Evolutionary conservation across 805 yeast genomes (phyloP), one percentile per base, ranked within the genome.

Genomic region (Sugiyamaella chiloensis): DNA sequence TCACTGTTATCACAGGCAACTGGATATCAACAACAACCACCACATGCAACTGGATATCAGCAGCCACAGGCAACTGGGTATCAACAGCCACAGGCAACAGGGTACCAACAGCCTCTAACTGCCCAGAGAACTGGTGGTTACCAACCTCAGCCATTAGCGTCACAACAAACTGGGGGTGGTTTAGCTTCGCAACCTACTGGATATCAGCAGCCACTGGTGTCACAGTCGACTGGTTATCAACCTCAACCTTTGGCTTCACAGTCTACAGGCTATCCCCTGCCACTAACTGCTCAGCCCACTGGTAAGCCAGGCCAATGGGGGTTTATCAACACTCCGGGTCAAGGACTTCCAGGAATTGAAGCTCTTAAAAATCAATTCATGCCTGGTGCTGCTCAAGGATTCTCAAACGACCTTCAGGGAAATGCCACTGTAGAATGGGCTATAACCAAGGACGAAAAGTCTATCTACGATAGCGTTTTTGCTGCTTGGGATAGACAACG

Each of bases 231-330:
- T 24, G 72, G 71, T 1, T 63, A 63, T 42, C 59, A 57, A 46
- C 36, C 58, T 30, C 64, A 56, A 43, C 46, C 52, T 5, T n/a
- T 40, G 20, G 12, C 19, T n/a, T 12, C 23, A 56, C 62, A 59
- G 66, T 20, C 14, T 11, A 42, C 36, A 3, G 45, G 45, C 5
- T 21, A 58, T 51, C 39, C 57, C 16, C 24, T 56, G 54, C 54
- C 63, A 12, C 57, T 71, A 32, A 62, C 57, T 40, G 59, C 73
- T 2, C 78, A 73, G 64, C 68, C 73, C 2, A 76, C 80, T 0
- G 90, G 90, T 5, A 73, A 68, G 53, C 90, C 89, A 0, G 90
- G 90, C 19, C 81, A 84, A 63, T 83, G 90, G 90, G 88, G 90
- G 3, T 81, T 84, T 69, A 81, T 81, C 37, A 74, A 83, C 24